These are phyloP conservation scores for Neurospora sp. DNA, from an alignment of 2,329 filamentous ascomycete genomes.

Conservation along the genomic window DNA sequence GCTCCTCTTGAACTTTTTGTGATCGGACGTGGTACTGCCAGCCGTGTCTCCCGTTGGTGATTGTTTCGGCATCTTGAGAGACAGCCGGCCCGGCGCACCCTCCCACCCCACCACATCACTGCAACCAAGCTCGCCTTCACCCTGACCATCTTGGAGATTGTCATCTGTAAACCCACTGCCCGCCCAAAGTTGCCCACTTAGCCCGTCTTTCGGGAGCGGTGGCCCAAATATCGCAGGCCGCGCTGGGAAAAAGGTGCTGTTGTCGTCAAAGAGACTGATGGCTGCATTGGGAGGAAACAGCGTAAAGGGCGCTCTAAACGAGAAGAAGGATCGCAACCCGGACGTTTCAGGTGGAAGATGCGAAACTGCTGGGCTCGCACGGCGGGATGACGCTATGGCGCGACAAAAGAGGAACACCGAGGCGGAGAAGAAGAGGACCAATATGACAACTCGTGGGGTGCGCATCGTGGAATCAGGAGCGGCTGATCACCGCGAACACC, in stretches of 20 bases:
- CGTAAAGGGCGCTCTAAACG: slow-evolving; percentile 67
- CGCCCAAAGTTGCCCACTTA: slow-evolving; percentile 88
- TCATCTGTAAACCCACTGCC: slow-evolving; percentile 87
- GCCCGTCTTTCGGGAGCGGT: slow-evolving; percentile 58
- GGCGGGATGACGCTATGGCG: slow-evolving; percentile 33
- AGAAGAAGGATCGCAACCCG: slow-evolving; percentile 50
- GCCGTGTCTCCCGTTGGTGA: slow-evolving; percentile 27
- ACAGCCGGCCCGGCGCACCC: slow-evolving; percentile 35
- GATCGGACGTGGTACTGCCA: slow-evolving; percentile 19
- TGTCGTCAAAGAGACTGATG: slow-evolving; percentile 94
- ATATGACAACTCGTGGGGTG: slow-evolving; percentile 42
- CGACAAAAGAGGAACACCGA: slow-evolving; percentile 46
- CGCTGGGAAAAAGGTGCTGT: slow-evolving; percentile 92
- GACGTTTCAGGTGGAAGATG: slow-evolving; percentile 22
- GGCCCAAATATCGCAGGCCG: slow-evolving; percentile 91
- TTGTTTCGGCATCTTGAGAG: slow-evolving; percentile 33
- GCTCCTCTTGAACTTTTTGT: slow-evolving; percentile 27
- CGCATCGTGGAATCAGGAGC: slow-evolving; percentile 32
- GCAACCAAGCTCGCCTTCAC: slow-evolving; percentile 83
- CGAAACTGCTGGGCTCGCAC: slow-evolving; percentile 16
- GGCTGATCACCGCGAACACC: not conserved
- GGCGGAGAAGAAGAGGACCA: slow-evolving; percentile 42
- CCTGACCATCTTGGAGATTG: slow-evolving; percentile 48
- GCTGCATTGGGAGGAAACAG: slow-evolving; percentile 92
- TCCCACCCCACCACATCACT: slow-evolving; percentile 89